phyloP scores from a whole-genome alignment of 345 rosid species.

The Streptanthus diversifolius region DNA sequence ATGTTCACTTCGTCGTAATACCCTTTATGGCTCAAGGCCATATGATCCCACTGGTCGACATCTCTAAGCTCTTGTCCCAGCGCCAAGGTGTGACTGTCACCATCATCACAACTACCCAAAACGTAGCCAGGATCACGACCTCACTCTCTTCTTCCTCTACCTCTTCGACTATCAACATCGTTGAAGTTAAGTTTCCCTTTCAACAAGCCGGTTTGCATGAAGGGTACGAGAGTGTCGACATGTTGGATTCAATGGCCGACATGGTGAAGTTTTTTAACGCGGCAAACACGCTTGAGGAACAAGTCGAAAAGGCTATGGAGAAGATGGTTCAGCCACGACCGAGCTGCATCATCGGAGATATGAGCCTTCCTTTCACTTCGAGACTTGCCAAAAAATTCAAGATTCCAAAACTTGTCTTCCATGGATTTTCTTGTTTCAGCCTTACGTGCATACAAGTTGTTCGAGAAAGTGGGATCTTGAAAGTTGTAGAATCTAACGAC shows the following conservation, averaged over 20 bases:
- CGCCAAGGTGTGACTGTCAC: constrained; percentile 33
- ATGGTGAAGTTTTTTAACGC: constrained; percentile 29
- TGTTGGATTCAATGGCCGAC: constrained; percentile 22
- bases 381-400: constrained; percentile 37
- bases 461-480: constrained; percentile 20
- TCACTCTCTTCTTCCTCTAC: constrained; percentile 24
- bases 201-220: constrained; percentile 36
- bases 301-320: constrained; percentile 25
- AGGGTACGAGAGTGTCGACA: constrained; percentile 41
- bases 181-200: constrained; percentile 28
- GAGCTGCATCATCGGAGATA: constrained; percentile 47
- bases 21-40: constrained; percentile 49
- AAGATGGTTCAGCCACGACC: constrained; percentile 36
- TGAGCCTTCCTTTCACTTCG: constrained; percentile 34
- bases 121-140: constrained; percentile 28
- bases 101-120: constrained; percentile 38
- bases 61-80: constrained; percentile 39
- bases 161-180: constrained; percentile 19
- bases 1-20: constrained; percentile 44
- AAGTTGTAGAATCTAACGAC: constrained; percentile 7
- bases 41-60: constrained; percentile 47
- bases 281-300: constrained; percentile 26
- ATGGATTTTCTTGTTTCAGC: constrained; percentile 40
- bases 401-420: constrained; percentile 48
- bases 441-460: constrained; percentile 26